Evolutionary conservation across 257 asterid species (phyloP), one percentile per base, ranked within the genome.

Genomic region (Fraxinus quadrangulata): DNA sequence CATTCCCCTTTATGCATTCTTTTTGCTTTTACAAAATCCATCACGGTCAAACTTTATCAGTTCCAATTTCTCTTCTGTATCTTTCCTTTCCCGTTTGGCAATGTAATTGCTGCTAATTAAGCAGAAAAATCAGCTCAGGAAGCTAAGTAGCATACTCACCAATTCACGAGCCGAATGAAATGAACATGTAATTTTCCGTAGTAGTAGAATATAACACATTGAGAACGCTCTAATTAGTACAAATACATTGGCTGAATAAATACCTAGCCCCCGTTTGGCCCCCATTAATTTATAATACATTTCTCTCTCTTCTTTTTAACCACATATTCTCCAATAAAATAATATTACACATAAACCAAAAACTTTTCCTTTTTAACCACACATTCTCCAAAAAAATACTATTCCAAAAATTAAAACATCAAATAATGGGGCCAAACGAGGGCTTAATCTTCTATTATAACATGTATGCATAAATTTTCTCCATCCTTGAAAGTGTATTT

Each of bases 1-100:
- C 73, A n/a, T 23, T 26, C 75, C 59, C 67, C 66, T 56, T 56
- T 12, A 59, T 59, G 12, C 28, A 59, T 21, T 59, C 28, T 6
- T 59, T 1, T 56, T 56, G 47, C 47, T 78, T 39, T 47, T 23
- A 30, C 31, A 19, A 76, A 56, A 68, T 75, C 40, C 65, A 59
- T 24, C 47, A 14, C 23, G 67, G 28, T 61, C 59, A 75, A 70
- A 33, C 8, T 68, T 13, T 49, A 16, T 39, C 11, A 14, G 6
- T 28, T 26, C 54, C 31, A 14, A 23, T 71, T 76, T 51, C 17
- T 71, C 70, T 65, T 37, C 23, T 3, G 17, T 56, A 49, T 67
- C 67, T 77, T 28, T 42, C 0, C 8, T 13, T 10, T 17, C 56
- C 36, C 28, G 10, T 19, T 42, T n/a, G 49, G 65, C 26, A 31